Conservation (phyloP, 257 asterid genomes). For the Jasminum sambac region DNA sequence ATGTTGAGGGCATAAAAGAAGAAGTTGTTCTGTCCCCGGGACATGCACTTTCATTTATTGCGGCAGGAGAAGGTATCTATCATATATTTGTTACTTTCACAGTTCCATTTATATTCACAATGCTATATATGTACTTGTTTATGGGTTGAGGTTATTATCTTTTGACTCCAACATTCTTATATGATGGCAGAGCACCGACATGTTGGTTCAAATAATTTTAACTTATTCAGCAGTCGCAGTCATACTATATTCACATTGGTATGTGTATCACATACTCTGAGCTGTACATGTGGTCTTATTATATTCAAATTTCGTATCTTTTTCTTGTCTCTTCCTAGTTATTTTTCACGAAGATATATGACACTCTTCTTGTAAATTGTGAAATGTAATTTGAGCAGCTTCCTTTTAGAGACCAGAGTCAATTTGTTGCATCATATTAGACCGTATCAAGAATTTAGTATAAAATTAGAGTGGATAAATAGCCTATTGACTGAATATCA, state of each 20-base stretch:
- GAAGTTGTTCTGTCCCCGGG: slow-evolving; percentile 94
- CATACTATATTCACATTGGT: slow-evolving; percentile 98
- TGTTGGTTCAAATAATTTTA: slow-evolving; percentile 95
- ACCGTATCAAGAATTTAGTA: background rate
- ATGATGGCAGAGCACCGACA: slow-evolving; percentile 85
- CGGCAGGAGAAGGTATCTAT: slow-evolving; percentile 73
- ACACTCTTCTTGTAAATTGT: slow-evolving; percentile 4
- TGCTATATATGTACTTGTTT: slow-evolving; percentile 1
- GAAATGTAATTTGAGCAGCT: background rate
- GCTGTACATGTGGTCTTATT: slow-evolving; percentile 9
- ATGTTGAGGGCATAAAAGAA: slow-evolving; percentile 58
- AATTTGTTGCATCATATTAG: background rate
- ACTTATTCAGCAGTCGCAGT: slow-evolving; percentile 97
- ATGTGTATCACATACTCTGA: slow-evolving; percentile 28
- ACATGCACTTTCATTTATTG: slow-evolving; percentile 85
- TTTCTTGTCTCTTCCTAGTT: slow-evolving; percentile 8
- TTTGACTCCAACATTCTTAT: slow-evolving; percentile 11
- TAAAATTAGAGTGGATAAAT: background rate
- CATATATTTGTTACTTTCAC: slow-evolving; percentile 17
- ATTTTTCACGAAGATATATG: background rate
- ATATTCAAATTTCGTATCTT: slow-evolving; percentile 13
- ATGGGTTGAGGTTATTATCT: slow-evolving; percentile 5
- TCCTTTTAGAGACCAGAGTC: slow-evolving; percentile 11
- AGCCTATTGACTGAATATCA: background rate
- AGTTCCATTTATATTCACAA: background rate